Evolutionary conservation across 805 yeast species (phyloP), one percentile per base, ranked within the genome.

Genomic region (Zygotorulaspora chibaensis): DNA sequence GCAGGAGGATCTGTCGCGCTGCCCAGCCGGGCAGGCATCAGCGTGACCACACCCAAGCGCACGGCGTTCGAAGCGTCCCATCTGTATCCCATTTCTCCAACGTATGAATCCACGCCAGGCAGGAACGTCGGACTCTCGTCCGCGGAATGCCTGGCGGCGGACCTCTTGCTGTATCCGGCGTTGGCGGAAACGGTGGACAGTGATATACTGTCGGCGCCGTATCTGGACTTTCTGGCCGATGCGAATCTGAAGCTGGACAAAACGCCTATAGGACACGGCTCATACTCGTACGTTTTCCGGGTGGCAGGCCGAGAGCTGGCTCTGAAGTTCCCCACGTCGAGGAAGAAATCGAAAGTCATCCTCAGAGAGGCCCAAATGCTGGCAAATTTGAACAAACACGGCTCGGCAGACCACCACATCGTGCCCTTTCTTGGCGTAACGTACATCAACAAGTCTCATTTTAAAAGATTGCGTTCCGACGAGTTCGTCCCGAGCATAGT

Each of bases 251-350:
- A 41, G 20, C 28, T 50, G 35, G 41, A 48, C 18, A 26, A 23
- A 8, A 25, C 31, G 10, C 18, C 45, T 1, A 26, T 53, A 3
- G 57, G 57, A 7, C 49, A 40, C 8, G 58, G 58, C 6, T 30
- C 55, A 2, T 44, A 49, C 23, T 43, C 54, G 12, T 47, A 47
- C n/a, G 51, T 55, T 6, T 50, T 47, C 42, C 42, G 38, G 13
- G 16, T 52, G 7, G 18, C 26, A 10, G 45, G 25, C 17, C 7
- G 13, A 13, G 35, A 30, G 2, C 18, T 44, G 13, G 56, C 47
- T 12, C 15, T 55, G 5, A 55, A 55, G 40, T 52, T 52, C 25
- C 54, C 59, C 6, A 43, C 38, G 12, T 36, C 48, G 8, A 44
- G 40, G 27, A 43, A 46, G 18, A 52, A 54, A 20, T 36, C 45